Percentiles rank a stretch among this genome's conserved stretches.
Evolutionary conservation across 768 basidiomycete genomes (phyloP).

Genomic region (Crucibulum laeve): DNA sequence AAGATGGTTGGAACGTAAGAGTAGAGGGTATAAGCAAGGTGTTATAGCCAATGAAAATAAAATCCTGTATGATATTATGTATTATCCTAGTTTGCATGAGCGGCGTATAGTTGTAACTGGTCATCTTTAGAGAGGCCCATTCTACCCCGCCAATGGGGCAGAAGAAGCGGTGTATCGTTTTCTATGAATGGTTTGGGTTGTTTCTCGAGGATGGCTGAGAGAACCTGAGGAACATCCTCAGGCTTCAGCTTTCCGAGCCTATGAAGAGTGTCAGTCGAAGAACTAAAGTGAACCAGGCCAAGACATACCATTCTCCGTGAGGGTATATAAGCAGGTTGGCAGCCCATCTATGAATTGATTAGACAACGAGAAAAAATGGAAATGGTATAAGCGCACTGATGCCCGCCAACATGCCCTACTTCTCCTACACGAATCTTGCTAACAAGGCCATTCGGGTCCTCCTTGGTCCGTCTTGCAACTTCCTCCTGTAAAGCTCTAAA

Average conservation of each 20-base stretch:
- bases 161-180: conserved; percentile 32
- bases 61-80: too few species aligned
- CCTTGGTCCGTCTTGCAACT: conserved; percentile 31
- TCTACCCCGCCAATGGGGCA: conserved; percentile 63
- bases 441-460: conserved; percentile 18
- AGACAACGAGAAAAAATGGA: conserved; percentile 1
- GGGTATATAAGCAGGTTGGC: conserved; percentile 69
- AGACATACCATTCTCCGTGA: conserved; percentile 64
- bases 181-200: conserved; percentile 20
- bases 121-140: conserved; percentile 62
- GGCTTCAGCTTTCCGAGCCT: conserved; percentile 65
- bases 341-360: conserved; percentile 42
- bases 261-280: conserved; percentile 1
- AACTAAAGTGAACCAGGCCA: background rate
- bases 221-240: conserved; percentile 48
- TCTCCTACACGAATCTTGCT: conserved; percentile 48
- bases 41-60: conserved; percentile 7
- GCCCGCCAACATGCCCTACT: conserved; percentile 79
- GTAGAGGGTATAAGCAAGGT: conserved; percentile 16
- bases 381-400: conserved; percentile 51
- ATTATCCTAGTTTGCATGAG: too few species aligned
- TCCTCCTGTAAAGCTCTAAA: conserved; percentile 51
- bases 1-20: conserved; percentile 21
- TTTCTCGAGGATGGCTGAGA: conserved; percentile 38
- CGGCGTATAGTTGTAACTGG: too few species aligned